Conservation (phyloP, 1,284 basidiomycete species). For the Malassezia japonica region DNA sequence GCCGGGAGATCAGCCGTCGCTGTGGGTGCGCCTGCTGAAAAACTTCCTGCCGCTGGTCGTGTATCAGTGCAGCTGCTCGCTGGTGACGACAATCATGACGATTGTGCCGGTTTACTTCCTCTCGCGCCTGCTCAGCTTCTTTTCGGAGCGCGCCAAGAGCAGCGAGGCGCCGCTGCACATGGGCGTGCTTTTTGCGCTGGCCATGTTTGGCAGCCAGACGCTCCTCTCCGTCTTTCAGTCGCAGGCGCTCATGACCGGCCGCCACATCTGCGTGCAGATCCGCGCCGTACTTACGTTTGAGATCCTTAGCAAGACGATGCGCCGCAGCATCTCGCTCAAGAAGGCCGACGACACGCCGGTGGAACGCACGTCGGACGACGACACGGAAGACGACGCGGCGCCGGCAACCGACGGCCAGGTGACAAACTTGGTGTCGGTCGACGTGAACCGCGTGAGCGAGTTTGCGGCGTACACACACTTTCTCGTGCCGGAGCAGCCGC, state of each 20-base stretch:
- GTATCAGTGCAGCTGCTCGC: constrained; percentile 49
- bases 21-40: constrained; percentile 48
- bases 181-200: constrained; percentile 52
- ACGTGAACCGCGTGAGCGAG: constrained; percentile 50
- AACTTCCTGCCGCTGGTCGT: constrained; percentile 47
- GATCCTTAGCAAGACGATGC: constrained; percentile 54
- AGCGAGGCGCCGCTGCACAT: constrained; percentile 50
- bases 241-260: constrained; percentile 52
- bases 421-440: constrained; percentile 54
- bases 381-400: constrained; percentile 10
- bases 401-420: constrained; percentile 53
- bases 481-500: constrained; percentile 50
- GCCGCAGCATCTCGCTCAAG: constrained; percentile 50
- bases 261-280: constrained; percentile 50
- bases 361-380: neutral
- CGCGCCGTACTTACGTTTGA: constrained; percentile 53
- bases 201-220: constrained; percentile 52
- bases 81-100: constrained; percentile 50
- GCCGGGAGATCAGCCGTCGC: constrained; percentile 5
- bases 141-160: constrained; percentile 34
- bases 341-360: constrained; percentile 25
- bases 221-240: constrained; percentile 49
- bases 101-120: constrained; percentile 53
- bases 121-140: constrained; percentile 52
- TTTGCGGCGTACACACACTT: constrained; percentile 48